Conservation (phyloP, 179 eudicot genomes). For the Dionaea muscipula region DNA sequence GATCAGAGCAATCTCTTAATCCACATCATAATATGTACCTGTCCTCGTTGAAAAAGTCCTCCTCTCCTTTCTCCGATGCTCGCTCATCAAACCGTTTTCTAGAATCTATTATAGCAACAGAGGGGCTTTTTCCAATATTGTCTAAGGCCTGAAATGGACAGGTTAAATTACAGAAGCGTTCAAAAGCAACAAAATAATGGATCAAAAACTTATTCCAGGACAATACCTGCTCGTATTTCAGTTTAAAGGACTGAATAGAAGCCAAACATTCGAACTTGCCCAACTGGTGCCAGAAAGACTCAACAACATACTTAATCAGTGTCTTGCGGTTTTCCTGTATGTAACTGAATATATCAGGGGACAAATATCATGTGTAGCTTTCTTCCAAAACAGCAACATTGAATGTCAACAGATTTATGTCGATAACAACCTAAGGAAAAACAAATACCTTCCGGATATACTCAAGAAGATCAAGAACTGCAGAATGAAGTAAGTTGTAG, state of each 20-base stretch:
- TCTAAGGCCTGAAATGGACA: conserved; percentile 53
- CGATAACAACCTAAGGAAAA: background rate
- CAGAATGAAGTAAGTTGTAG: conserved; percentile 77
- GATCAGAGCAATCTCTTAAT: background rate
- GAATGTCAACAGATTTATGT: too few relatives aligned
- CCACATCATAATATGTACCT: conserved; percentile 31
- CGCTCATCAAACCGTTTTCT: conserved; percentile 77
- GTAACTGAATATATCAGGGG: too few relatives aligned
- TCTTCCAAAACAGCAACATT: too few relatives aligned
- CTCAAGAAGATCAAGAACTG: conserved; percentile 81
- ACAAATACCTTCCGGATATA: conserved; percentile 54
- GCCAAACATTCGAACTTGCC: conserved; percentile 48
- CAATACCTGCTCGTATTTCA: conserved; percentile 84
- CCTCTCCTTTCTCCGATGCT: conserved; percentile 91
- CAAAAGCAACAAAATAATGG: background rate
- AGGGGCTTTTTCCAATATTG: conserved; percentile 32
- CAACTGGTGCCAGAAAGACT: conserved; percentile 75
- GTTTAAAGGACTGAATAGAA: conserved; percentile 46
- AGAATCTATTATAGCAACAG: conserved; percentile 28
- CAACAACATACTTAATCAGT: conserved; percentile 62
- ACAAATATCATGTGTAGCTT: too few relatives aligned
- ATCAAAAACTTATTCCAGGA: background rate
- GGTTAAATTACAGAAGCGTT: conserved; percentile 13
- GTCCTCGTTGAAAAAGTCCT: conserved; percentile 87
- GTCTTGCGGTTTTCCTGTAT: conserved; percentile 74